These are phyloP conservation scores for Hypoxylon rickii DNA, from an alignment of 495 filamentous ascomycete species.

Conservation along the genomic window DNA sequence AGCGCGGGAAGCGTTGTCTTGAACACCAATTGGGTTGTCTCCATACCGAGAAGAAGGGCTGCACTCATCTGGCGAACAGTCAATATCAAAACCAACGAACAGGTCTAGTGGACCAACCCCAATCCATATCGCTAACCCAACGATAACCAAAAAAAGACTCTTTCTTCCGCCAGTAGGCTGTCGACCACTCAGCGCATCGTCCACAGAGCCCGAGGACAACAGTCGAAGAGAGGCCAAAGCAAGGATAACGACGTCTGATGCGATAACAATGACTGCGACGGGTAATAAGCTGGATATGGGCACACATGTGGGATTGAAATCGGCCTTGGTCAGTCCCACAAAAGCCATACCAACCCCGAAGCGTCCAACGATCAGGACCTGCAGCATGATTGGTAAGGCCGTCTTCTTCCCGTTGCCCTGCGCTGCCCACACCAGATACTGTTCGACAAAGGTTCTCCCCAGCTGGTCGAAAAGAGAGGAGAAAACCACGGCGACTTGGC, in stretches of 20 bases:
- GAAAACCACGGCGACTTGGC: conserved; percentile 54
- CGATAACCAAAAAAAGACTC: conserved; percentile 44
- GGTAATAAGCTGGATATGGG: conserved; percentile 51
- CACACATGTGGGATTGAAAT: conserved; percentile 56
- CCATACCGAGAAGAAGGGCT: conserved; percentile 51
- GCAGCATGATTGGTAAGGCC: conserved; percentile 39
- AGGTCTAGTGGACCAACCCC: conserved; percentile 41
- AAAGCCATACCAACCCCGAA: conserved; percentile 54
- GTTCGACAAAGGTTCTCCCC: conserved; percentile 52
- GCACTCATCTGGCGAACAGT: conserved; percentile 50
- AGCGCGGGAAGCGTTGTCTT: conserved; percentile 55
- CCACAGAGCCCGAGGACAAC: conserved; percentile 38
- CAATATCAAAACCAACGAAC: conserved; percentile 20
- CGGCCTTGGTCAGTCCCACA: conserved; percentile 53
- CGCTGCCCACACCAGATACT: conserved; percentile 56
- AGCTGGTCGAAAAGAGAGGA: conserved; percentile 59
- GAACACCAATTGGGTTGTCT: conserved; percentile 43
- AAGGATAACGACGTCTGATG: conserved; percentile 52
- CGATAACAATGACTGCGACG: conserved; percentile 48
- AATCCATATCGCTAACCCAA: conserved; percentile 55
- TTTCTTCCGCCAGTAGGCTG: conserved; percentile 35
- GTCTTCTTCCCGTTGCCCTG: conserved; percentile 41
- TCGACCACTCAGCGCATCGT: conserved; percentile 26
- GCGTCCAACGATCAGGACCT: conserved; percentile 49
- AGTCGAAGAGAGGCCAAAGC: conserved; percentile 42